phyloP scores from a whole-genome alignment of 2,329 filamentous ascomycete genomes.

The Colletotrichum euphorbiae region DNA sequence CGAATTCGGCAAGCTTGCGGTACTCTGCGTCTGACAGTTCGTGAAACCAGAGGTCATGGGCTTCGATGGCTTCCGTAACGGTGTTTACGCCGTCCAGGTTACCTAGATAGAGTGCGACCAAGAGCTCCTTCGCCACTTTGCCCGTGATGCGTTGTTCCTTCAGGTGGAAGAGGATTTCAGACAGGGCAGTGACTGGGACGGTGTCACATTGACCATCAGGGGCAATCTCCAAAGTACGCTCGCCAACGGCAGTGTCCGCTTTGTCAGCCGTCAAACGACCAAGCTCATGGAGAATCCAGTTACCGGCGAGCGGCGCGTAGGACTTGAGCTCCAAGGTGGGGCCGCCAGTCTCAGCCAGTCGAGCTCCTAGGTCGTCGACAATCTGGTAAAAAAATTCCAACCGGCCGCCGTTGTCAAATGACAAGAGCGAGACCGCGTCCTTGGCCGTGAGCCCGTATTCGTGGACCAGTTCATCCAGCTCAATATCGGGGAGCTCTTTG shows the following conservation, averaged over 20 bases:
- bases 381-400: slow-evolving; percentile 85
- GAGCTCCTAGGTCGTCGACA: slow-evolving; percentile 58
- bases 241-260: slow-evolving; percentile 44
- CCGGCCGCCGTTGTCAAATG: slow-evolving; percentile 81
- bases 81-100: slow-evolving; percentile 53
- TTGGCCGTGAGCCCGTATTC: slow-evolving; percentile 79
- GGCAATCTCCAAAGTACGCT: slow-evolving; percentile 51
- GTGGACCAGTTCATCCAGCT: slow-evolving; percentile 70
- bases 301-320: slow-evolving; percentile 63
- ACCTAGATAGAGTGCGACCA: slow-evolving; percentile 63
- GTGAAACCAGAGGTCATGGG: slow-evolving; percentile 65
- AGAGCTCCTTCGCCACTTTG: slow-evolving; percentile 68
- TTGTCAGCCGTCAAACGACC: slow-evolving; percentile 73
- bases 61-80: slow-evolving; percentile 59
- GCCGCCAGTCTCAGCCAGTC: slow-evolving; percentile 39
- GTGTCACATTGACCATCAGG: slow-evolving; percentile 59
- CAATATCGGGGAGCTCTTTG: slow-evolving; percentile 78
- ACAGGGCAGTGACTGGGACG: slow-evolving; percentile 60
- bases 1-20: slow-evolving; percentile 56
- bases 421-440: slow-evolving; percentile 84
- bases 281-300: slow-evolving; percentile 81
- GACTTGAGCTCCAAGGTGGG: slow-evolving; percentile 45
- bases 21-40: slow-evolving; percentile 64
- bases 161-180: slow-evolving; percentile 63
- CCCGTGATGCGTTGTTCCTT: slow-evolving; percentile 63